Percentiles rank a stretch among this genome's conserved stretches.
These are phyloP conservation scores for Gynochthodes officinalis DNA, from an alignment of 257 asterid species.

Conservation along the genomic window DNA sequence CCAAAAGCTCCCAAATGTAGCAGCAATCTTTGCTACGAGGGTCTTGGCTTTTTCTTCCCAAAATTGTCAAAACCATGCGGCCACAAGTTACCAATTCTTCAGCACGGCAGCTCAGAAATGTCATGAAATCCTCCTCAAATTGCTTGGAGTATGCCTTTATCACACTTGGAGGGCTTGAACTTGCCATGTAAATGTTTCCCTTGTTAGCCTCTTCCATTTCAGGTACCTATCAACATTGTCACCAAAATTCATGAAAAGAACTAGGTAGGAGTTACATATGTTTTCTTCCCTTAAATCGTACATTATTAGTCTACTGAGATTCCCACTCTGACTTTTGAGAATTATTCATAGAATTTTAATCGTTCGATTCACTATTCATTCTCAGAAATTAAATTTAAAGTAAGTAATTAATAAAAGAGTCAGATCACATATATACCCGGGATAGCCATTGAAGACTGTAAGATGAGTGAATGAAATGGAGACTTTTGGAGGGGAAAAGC, in stretches of 20 bases:
- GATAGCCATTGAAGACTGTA: slow-evolving; percentile 74
- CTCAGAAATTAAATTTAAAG: too few relatives aligned
- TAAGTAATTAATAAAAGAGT: too few relatives aligned
- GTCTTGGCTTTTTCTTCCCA: slow-evolving; percentile 54
- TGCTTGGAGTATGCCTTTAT: slow-evolving; percentile 50
- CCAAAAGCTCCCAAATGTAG: slow-evolving; percentile 62
- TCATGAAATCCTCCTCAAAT: slow-evolving; percentile 46
- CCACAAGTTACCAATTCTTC: slow-evolving; percentile 58
- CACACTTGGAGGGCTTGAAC: slow-evolving; percentile 41
- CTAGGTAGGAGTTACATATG: too few relatives aligned
- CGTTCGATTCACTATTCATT: too few relatives aligned
- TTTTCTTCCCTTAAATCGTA: too few relatives aligned
- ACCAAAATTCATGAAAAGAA: too few relatives aligned
- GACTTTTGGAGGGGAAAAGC: slow-evolving; percentile 44
- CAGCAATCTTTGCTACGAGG: slow-evolving; percentile 51
- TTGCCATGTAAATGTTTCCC: slow-evolving; percentile 46
- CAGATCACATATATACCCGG: too few relatives aligned
- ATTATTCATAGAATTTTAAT: too few relatives aligned
- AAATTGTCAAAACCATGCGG: slow-evolving; percentile 57
- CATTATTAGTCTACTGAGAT: too few relatives aligned
- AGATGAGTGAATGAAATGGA: slow-evolving; percentile 69
- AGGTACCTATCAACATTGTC: slow-evolving; percentile 13
- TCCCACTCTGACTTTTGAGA: too few relatives aligned
- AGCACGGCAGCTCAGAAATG: slow-evolving; percentile 48
- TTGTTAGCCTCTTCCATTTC: slow-evolving; percentile 26